A percentile compares a stretch with the other conserved stretches of the same genome.
Conservation (phyloP, 139 green algal species). For the Volvox reticuliferus region DNA sequence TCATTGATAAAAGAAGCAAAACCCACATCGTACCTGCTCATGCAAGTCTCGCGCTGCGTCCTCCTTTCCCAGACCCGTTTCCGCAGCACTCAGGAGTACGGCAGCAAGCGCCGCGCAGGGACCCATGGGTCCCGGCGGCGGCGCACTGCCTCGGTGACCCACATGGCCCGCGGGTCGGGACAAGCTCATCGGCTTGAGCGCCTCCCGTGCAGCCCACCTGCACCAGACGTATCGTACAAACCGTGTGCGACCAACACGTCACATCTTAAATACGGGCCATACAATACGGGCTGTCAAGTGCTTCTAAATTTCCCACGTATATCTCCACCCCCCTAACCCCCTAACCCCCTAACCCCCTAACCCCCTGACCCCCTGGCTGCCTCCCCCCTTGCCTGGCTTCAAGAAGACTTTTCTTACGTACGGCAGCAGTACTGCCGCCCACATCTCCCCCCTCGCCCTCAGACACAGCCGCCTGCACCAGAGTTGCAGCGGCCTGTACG, state of each 20-base stretch:
- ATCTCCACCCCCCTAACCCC: not conserved
- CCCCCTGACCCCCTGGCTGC: not conserved
- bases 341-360: not conserved
- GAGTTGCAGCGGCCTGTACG: conserved; percentile 28
- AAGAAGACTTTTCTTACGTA: conserved; percentile 18
- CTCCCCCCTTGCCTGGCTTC: conserved; percentile 34
- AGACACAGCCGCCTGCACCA: not conserved
- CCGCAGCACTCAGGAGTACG: conserved; percentile 34
- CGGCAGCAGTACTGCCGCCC: not conserved
- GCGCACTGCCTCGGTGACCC: not conserved
- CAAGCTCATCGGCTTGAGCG: conserved; percentile 22
- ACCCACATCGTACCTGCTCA: not conserved
- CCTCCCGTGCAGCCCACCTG: conserved; percentile 50
- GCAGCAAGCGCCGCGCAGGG: conserved; percentile 42
- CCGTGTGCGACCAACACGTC: no score
- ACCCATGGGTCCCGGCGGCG: not conserved
- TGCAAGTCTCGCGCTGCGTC: conserved; percentile 2
- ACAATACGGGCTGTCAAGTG: not conserved
- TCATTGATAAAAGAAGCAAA: no score
- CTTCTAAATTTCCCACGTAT: not conserved
- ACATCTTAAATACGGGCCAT: no score
- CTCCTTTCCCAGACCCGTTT: conserved; percentile 35
- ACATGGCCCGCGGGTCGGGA: not conserved
- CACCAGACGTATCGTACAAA: not conserved
- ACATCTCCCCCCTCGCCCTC: not conserved